Base-by-base conservation (phyloP, 305 asterid species). In the Andrographis paniculata region DNA sequence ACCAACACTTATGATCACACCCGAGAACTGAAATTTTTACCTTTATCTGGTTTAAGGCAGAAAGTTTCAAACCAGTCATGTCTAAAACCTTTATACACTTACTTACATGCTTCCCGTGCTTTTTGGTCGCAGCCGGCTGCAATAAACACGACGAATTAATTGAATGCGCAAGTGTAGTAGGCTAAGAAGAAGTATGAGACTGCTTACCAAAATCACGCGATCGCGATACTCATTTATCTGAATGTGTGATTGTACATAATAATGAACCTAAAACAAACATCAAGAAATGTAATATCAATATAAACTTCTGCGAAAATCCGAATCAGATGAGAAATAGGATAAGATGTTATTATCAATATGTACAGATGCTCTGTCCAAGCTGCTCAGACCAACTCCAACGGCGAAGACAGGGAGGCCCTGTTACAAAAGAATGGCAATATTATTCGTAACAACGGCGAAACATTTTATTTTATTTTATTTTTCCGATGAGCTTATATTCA, bases 171-270 rank as follows among this genome's bases (percentile, higher is more conserved):
- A 38, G 45, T 44, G 15, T 23, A 23, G 41, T 12, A 38, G 23
- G 52, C 43, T 46, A 44, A 48, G 49, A 31, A 55, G 31, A 28
- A 45, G 53, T 14, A 54, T 22, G 50, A 48, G 46, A n/a, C 56
- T 47, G 51, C 86, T 77, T 62, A 86, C 96, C 81, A 86, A 59
- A 64, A 86, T 33, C 28, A 82, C 89, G 30, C 94, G 88, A 60
- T 86, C 94, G 55, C 96, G 69, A 61, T 82, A 86, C 66, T 86
- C 96, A 33, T 86, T 86, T 42, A 86, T 73, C 79, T 86, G 96
- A 67, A 86, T 82, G 74, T 86, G 92, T 58, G 94, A 86, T 54
- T 86, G 94, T 33, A 79, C 81, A 56, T 86, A 82, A 70, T 77
- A 82, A 61, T 86, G 84, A 59, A 82, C 77, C 96, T 86, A 70